phyloP scores from a whole-genome alignment of 2,329 filamentous ascomycete species.

The Gaeumannomyces tritici region DNA sequence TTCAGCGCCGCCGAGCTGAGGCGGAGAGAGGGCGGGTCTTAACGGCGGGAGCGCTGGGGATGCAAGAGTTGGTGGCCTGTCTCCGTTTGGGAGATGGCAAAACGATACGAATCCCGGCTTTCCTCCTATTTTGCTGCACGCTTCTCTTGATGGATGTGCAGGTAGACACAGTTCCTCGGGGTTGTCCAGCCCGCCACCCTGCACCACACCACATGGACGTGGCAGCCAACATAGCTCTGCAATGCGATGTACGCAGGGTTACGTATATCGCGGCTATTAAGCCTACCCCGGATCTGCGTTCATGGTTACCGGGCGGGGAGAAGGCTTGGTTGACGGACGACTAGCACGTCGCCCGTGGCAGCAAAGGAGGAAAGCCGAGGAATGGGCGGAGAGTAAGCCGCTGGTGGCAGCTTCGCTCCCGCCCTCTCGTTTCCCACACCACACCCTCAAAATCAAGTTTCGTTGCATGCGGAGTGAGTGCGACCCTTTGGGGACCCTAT shows the following conservation, averaged over 20 bases:
- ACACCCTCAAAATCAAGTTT: neutral
- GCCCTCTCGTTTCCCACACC: neutral
- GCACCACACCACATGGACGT: too few species aligned
- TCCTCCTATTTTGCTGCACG: too few species aligned
- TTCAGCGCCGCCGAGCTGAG: slow-evolving; percentile 20
- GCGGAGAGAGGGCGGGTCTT: neutral
- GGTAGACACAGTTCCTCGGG: too few species aligned
- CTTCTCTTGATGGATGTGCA: too few species aligned
- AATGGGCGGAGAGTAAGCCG: too few species aligned
- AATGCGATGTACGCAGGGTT: neutral
- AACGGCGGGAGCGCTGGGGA: neutral
- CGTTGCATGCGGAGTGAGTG: neutral
- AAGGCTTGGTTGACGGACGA: neutral
- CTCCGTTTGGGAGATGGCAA: too few species aligned
- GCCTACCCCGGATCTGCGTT: neutral
- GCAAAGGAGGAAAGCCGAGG: neutral
- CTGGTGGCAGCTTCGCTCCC: neutral
- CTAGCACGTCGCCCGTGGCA: neutral
- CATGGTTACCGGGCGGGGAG: too few species aligned
- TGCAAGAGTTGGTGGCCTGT: neutral
- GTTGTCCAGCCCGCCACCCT: too few species aligned
- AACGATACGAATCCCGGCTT: too few species aligned
- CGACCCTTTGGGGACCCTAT: neutral
- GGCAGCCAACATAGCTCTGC: neutral
- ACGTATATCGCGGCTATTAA: neutral